Percentiles rank a stretch among this genome's conserved stretches.
Evolutionary conservation across 768 basidiomycete genomes (phyloP).

Genomic region (Psilocybe subaeruginosa): DNA sequence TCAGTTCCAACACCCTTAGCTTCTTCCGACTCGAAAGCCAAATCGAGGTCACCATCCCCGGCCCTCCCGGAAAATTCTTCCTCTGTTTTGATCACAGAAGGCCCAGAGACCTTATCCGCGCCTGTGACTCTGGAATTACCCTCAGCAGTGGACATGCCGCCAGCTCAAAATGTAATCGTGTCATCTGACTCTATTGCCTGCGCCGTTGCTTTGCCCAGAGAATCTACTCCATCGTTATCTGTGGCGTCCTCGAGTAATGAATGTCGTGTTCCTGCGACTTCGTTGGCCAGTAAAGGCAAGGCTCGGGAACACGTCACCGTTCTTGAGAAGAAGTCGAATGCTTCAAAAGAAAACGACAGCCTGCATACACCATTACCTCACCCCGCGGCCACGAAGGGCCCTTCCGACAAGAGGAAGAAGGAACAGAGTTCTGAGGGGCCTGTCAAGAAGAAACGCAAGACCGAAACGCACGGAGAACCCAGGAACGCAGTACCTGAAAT

Average conservation of each 20-base stretch:
- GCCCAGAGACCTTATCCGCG: not conserved
- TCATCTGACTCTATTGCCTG: not conserved
- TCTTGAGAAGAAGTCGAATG: not conserved
- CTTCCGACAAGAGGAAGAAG: slow-evolving; percentile 16
- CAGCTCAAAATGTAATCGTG: not conserved
- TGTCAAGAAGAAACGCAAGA: slow-evolving; percentile 30
- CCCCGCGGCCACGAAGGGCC: not conserved
- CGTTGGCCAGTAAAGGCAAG: not conserved
- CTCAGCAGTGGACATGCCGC: not conserved
- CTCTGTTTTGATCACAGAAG: not conserved
- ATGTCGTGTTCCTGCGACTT: not conserved
- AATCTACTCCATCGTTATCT: not conserved
- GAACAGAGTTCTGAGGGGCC: slow-evolving; percentile 7
- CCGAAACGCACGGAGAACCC: slow-evolving; percentile 2
- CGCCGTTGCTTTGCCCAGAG: not conserved
- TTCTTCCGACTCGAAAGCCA: not conserved
- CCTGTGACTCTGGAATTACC: not conserved
- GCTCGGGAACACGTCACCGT: not conserved
- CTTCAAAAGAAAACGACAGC: slow-evolving; percentile 14
- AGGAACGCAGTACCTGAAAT: slow-evolving; percentile 10
- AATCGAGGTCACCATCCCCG: not conserved
- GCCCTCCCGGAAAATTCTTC: not conserved
- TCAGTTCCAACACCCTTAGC: not conserved
- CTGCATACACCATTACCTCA: not conserved
- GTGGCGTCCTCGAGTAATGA: not conserved